Evolutionary conservation across 495 filamentous ascomycete species (phyloP).

Genomic region (Penicillium cataractarum): DNA sequence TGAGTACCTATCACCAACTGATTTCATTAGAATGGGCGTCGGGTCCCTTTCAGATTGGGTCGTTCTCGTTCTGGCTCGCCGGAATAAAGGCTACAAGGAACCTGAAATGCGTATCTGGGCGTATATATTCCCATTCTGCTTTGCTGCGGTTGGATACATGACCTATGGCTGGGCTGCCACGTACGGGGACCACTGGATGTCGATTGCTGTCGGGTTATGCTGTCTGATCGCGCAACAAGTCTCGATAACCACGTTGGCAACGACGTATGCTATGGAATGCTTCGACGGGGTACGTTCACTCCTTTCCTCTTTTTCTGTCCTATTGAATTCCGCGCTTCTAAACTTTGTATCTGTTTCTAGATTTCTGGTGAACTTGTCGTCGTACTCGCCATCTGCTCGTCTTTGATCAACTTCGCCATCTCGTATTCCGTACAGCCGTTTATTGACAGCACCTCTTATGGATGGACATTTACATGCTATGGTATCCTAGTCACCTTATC

Average conservation of each 20-base stretch:
- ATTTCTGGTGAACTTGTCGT: conserved; percentile 41
- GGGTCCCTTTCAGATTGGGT: conserved; percentile 37
- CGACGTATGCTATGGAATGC: conserved; percentile 45
- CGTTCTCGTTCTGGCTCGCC: conserved; percentile 32
- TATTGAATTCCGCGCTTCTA: neutral
- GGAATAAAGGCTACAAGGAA: conserved; percentile 40
- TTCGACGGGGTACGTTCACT: conserved; percentile 32
- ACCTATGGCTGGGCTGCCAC: conserved; percentile 41
- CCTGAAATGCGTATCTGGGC: conserved; percentile 41
- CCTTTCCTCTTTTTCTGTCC: neutral
- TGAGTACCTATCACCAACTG: neutral
- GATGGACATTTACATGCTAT: conserved; percentile 36
- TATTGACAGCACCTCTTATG: conserved; percentile 35
- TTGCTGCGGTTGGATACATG: conserved; percentile 37
- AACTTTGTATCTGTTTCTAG: conserved; percentile 10
- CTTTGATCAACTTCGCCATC: conserved; percentile 38
- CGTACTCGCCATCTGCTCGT: conserved; percentile 38
- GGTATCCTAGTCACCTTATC: conserved; percentile 30
- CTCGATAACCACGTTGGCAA: conserved; percentile 40
- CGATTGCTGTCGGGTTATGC: conserved; percentile 36
- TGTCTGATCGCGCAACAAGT: conserved; percentile 45
- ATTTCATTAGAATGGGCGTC: conserved; percentile 28
- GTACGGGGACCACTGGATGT: conserved; percentile 36
- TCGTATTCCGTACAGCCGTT: conserved; percentile 39
- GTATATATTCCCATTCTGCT: conserved; percentile 30